Evolutionary conservation across 441 rosid genomes (phyloP).

Genomic region (Populus hybrid): DNA sequence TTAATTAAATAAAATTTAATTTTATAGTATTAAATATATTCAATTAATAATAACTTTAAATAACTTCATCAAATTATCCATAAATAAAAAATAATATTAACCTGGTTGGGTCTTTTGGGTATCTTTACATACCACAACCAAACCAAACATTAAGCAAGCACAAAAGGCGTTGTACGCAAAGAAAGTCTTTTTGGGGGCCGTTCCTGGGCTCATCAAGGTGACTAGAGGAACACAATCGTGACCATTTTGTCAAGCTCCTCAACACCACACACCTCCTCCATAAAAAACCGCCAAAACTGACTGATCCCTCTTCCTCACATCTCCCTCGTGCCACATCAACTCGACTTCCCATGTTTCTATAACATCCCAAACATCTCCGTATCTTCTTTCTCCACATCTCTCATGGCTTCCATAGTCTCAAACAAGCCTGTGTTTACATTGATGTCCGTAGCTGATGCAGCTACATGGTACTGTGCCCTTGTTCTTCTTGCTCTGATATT

Average conservation of each 20-base stretch:
- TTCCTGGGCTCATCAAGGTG: constrained; percentile 5
- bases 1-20: too few relatives aligned
- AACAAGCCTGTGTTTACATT: background rate
- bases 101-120: too few relatives aligned
- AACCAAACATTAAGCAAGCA: too few relatives aligned
- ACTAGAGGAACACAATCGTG: constrained; percentile 27
- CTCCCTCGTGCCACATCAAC: constrained; percentile 12
- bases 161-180: too few relatives aligned
- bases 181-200: background rate
- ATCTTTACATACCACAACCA: too few relatives aligned
- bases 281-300: constrained; percentile 29
- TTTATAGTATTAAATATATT: too few relatives aligned
- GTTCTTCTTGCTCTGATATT: constrained; percentile 33
- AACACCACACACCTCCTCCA: background rate
- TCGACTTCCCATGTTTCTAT: background rate
- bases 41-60: too few relatives aligned
- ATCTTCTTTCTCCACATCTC: background rate
- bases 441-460: constrained; percentile 30
- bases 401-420: constrained; percentile 21
- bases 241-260: constrained; percentile 5
- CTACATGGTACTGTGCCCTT: constrained; percentile 39
- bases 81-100: too few relatives aligned
- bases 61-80: too few relatives aligned
- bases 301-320: constrained; percentile 15
- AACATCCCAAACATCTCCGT: background rate